Percentiles rank a stretch among this genome's conserved stretches.
phyloP scores from a whole-genome alignment of 2,329 filamentous ascomycete species.

The Pseudogymnoascus sp. region DNA sequence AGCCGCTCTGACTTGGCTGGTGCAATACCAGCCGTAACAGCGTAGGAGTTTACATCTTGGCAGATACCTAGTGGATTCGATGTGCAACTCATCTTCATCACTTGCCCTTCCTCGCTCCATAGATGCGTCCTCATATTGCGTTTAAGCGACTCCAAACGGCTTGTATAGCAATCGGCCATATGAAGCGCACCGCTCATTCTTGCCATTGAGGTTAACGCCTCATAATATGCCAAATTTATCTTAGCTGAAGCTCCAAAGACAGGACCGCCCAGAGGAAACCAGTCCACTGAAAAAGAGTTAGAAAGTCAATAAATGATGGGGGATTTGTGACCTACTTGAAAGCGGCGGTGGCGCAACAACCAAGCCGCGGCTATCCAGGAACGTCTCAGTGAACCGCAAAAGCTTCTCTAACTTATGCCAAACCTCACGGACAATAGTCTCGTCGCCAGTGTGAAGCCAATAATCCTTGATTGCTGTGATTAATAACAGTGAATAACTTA shows the following conservation, averaged over 20 bases:
- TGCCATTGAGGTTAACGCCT: slow-evolving; percentile 19
- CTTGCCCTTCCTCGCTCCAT: slow-evolving; percentile 15
- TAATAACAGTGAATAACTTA: slow-evolving; percentile 19
- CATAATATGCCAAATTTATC: slow-evolving; percentile 21
- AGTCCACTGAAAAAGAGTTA: slow-evolving; percentile 15
- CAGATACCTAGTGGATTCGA: slow-evolving; percentile 14
- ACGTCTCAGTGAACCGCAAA: slow-evolving; percentile 15
- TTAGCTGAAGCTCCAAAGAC: slow-evolving; percentile 20
- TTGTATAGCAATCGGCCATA: slow-evolving; percentile 11
- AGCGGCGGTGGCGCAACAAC: slow-evolving; percentile 19
- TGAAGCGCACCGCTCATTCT: slow-evolving; percentile 12
- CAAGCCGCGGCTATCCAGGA: slow-evolving; percentile 15
- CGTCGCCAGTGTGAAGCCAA: slow-evolving; percentile 20
- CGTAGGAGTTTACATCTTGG: slow-evolving; percentile 21
- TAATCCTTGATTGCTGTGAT: slow-evolving; percentile 21
- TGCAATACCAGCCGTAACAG: slow-evolving; percentile 15
- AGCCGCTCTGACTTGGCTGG: slow-evolving; percentile 8
- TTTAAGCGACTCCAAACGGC: slow-evolving; percentile 15
- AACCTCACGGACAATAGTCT: slow-evolving; percentile 9
- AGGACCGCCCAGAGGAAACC: slow-evolving; percentile 18
- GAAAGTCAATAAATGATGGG: slow-evolving; percentile 1
- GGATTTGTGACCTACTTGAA: slow-evolving; percentile 12
- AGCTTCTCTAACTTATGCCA: slow-evolving; percentile 17
- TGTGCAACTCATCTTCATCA: slow-evolving; percentile 17
- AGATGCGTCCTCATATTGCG: slow-evolving; percentile 16